Evolutionary conservation across 495 filamentous ascomycete genomes (phyloP), one percentile per base, ranked within the genome.

Genomic region (Aspergillus ellipticus): DNA sequence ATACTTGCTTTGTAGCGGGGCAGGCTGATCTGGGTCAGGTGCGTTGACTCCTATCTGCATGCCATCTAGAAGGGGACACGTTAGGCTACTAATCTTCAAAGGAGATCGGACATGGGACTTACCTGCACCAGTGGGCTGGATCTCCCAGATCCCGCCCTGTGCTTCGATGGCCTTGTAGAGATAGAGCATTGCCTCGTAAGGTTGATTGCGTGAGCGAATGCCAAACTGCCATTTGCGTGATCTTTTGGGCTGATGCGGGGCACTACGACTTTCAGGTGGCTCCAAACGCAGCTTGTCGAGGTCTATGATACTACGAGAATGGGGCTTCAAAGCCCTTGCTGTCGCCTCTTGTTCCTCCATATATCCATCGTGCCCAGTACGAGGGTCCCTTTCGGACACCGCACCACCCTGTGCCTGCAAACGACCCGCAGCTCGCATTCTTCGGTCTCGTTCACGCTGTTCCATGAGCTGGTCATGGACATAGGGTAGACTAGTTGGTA

Each of bases 161-260:
- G 90, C 90, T 26, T 81, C 73, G 33, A 98, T 79, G 1, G 95
- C 92, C 61, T 90, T 88, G 76, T 96, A 97, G 48, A 98, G 89
- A 66, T 94, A 96, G 9, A 92, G 72, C 66, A 98, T 88, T 0
- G 94, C 94, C 63, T 98, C 94, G 26, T 92, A 85, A 0, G 95
- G 94, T 20, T 90, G 89, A 68, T 97, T 98, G 28, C 95, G 81
- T 20, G 89, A 93, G 1, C 94, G 84, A 55, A 98, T 98, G 28
- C 94, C 94, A 66, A 97, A 98, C 70, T 97, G 95, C 94, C 94
- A 98, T 55, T 90, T 88, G 1, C 90, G 89, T 3, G 85, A 74
- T 69, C 85, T 89, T 67, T 88, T 92, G 22, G 71, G 73, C 49
- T 75, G 77, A 55, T 70, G 64, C 43, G 84, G 72, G 21, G 82